A percentile compares a stretch with the other conserved stretches of the same genome.
Evolutionary conservation across 148 eudicot species (phyloP).

Genomic region (Limonium bicolor): DNA sequence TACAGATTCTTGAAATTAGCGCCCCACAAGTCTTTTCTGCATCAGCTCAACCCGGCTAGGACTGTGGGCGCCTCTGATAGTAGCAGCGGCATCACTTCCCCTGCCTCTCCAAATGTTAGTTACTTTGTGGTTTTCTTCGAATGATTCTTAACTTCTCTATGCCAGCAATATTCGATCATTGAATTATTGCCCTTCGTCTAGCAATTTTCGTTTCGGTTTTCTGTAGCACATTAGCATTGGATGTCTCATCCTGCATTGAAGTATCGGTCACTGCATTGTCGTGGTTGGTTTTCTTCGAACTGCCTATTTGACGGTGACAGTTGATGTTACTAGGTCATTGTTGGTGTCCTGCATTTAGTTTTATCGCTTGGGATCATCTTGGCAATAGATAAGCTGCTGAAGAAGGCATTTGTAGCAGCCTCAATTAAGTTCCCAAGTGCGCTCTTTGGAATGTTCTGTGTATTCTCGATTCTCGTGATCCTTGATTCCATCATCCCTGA

Average conservation of each 20-base stretch:
- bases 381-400: slow-evolving; percentile 59
- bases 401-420: slow-evolving; percentile 67
- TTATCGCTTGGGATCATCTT: slow-evolving; percentile 83
- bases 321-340: slow-evolving; percentile 32
- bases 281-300: too few species aligned
- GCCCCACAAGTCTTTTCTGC: slow-evolving; percentile 13
- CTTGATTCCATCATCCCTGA: slow-evolving; percentile 58
- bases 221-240: too few species aligned
- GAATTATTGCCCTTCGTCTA: neutral
- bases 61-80: slow-evolving; percentile 34
- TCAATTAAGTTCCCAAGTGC: slow-evolving; percentile 94
- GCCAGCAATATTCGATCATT: slow-evolving; percentile 1
- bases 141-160: neutral
- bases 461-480: slow-evolving; percentile 49
- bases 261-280: too few species aligned
- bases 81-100: slow-evolving; percentile 19
- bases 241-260: too few species aligned
- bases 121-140: neutral
- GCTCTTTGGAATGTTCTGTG: slow-evolving; percentile 91
- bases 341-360: slow-evolving; percentile 44
- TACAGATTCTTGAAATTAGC: slow-evolving; percentile 20
- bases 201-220: too few species aligned
- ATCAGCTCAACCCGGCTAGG: slow-evolving; percentile 16
- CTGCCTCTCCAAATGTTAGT: slow-evolving; percentile 28
- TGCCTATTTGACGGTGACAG: too few species aligned